phyloP scores from a whole-genome alignment of 2,329 filamentous ascomycete genomes.

The Rutstroemia sp. region DNA sequence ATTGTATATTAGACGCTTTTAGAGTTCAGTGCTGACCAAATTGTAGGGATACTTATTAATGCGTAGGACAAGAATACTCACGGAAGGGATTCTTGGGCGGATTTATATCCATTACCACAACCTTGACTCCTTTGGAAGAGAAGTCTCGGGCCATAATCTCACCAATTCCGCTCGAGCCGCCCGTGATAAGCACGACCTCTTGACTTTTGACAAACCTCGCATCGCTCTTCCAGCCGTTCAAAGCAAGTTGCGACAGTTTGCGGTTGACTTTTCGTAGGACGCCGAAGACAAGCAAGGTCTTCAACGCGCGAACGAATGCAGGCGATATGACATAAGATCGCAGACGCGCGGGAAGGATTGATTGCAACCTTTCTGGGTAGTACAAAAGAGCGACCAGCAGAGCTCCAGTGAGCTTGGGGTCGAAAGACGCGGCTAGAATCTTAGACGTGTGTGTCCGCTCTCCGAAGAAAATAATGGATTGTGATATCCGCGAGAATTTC shows the following conservation, averaged over 20 bases:
- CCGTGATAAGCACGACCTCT: conserved; percentile 68
- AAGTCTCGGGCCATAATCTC: conserved; percentile 52
- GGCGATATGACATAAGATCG: conserved; percentile 15
- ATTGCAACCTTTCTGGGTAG: conserved; percentile 19
- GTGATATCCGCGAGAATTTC: too few relatives aligned
- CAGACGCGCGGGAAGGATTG: conserved; percentile 15
- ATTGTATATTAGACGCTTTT: conserved; percentile 47
- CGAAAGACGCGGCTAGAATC: background rate
- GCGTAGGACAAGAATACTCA: conserved; percentile 8
- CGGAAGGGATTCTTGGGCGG: conserved; percentile 34
- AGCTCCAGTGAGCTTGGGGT: conserved; percentile 17
- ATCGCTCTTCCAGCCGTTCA: conserved; percentile 45
- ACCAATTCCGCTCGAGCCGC: conserved; percentile 61
- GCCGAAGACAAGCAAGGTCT: conserved; percentile 41
- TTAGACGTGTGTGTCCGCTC: background rate
- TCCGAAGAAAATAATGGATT: background rate
- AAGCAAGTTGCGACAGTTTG: conserved; percentile 41
- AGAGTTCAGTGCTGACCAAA: background rate
- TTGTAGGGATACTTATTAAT: conserved; percentile 1
- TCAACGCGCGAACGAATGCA: conserved; percentile 14
- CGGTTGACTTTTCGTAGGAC: conserved; percentile 41
- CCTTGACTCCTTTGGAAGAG: conserved; percentile 54
- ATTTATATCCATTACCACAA: conserved; percentile 65
- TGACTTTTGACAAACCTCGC: conserved; percentile 52
- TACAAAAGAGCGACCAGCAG: conserved; percentile 21